These are phyloP conservation scores for Kingdonia uniflora DNA, from an alignment of 164 flowering plant genomes.

Conservation along the genomic window DNA sequence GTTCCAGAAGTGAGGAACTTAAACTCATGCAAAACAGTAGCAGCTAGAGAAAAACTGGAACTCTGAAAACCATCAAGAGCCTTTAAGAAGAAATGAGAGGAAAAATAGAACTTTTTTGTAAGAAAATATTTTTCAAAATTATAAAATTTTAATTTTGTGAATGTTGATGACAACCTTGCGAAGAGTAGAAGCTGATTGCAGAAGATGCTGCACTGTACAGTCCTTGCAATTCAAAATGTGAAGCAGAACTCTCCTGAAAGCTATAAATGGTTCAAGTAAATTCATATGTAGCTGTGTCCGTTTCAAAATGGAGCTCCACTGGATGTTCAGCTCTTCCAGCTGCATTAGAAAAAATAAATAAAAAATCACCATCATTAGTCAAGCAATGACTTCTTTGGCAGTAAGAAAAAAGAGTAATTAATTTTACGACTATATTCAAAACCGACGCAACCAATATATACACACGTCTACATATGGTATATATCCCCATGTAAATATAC, in stretches of 20 bases:
- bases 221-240: slow-evolving; percentile 59
- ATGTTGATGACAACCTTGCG: slow-evolving; percentile 60
- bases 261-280: slow-evolving; percentile 83
- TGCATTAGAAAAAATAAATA: no score
- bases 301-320: slow-evolving; percentile 63
- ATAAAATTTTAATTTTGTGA: slow-evolving; percentile 1
- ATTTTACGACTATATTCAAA: no score
- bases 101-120: no score
- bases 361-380: not conserved
- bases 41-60: slow-evolving; percentile 70
- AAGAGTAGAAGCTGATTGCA: slow-evolving; percentile 77
- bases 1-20: slow-evolving; percentile 43
- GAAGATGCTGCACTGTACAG: slow-evolving; percentile 52
- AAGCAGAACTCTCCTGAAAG: slow-evolving; percentile 82
- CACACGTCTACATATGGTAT: no score
- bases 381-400: no score
- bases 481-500: no score
- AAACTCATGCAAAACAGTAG: slow-evolving; percentile 80
- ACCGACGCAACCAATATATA: no score
- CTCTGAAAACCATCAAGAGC: slow-evolving; percentile 35
- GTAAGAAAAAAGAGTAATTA: no score
- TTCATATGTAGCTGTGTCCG: slow-evolving; percentile 68
- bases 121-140: not conserved
- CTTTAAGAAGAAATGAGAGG: no score
- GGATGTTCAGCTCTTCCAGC: slow-evolving; percentile 60